Base-by-base conservation (phyloP, 108 stramenopile species). In the Epipyxis sp. region DNA sequence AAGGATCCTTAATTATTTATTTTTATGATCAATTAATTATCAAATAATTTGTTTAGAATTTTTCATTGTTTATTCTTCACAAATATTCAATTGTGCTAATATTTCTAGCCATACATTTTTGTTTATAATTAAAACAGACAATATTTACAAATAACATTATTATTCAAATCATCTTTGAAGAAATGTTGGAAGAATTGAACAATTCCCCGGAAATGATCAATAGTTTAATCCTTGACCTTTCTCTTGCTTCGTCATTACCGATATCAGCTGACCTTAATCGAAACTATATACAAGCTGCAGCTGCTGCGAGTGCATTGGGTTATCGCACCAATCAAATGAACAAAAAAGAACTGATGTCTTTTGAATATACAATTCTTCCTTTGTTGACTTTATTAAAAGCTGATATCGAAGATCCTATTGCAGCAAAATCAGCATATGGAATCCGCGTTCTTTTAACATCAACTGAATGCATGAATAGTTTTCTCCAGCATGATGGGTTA, bases 391-490 rank as follows among this genome's bases (percentile, higher is more conserved):
- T 74, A 37, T 32, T 74, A 30, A 42, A n/a, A 6, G 50, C 27
- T 37, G 71, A 74, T 37, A 74, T 74, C 43, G 71, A 74, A 42
- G 46, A 74, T 32, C 71, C 71, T 34, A 6, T 74, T 10, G 71
- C 71, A 13, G 34, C 46, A 6, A 74, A 74, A 37, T 6, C 71
- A 10, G 71, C 71, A 3, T 57, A 35, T 6, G 50, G n/a, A 10
- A 3, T 74, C 27, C 71, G 71, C 25, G 6, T 42, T 32, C 25
- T 74, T 3, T 43, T 74, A 42, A 20, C n/a, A 10, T 43, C 42
- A 6, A 39, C 42, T 35, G 50, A n/a, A 32, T 74, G 71, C 25
- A 74, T 74, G 71, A 39, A 10, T 39, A 57, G 42, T 13, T 32
- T 74, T 6, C 37, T 74, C 20, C 42, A 74, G 20, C 16, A 10